Evolutionary conservation across 192 early-diverging fungal genomes (phyloP).

Genomic region (Gorgonomyces haynaldii): DNA sequence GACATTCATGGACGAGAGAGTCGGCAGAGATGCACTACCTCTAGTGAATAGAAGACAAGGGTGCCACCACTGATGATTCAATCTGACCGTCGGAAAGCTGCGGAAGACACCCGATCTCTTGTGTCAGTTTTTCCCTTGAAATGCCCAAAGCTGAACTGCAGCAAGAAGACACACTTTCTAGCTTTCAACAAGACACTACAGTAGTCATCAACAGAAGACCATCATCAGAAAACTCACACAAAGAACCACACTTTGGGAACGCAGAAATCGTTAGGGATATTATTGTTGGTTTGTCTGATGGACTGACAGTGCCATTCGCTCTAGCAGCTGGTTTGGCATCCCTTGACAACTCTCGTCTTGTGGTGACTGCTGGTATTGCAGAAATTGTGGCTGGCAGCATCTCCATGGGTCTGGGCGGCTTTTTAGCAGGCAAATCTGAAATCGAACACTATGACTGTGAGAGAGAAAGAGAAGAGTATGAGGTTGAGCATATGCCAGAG

Average conservation of each 20-base stretch:
- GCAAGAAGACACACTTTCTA: too few species aligned
- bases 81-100: too few species aligned
- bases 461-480: conserved; percentile 34
- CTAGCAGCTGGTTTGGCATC: conserved; percentile 50
- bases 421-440: conserved; percentile 45
- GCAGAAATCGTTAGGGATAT: conserved; percentile 25
- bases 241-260: conserved; percentile 22
- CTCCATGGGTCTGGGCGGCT: conserved; percentile 56
- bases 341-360: conserved; percentile 36
- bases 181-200: too few species aligned
- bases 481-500: conserved; percentile 37
- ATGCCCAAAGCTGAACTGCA: too few species aligned
- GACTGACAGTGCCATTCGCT: conserved; percentile 51
- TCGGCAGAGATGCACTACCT: too few species aligned
- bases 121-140: too few species aligned
- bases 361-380: conserved; percentile 47
- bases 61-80: too few species aligned
- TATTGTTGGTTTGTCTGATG: conserved; percentile 28
- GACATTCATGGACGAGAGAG: too few species aligned
- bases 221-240: too few species aligned
- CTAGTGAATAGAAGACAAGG: too few species aligned
- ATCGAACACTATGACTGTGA: conserved; percentile 54
- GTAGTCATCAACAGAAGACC: too few species aligned
- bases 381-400: conserved; percentile 46
- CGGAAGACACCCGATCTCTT: too few species aligned